Percentiles rank a stretch among this genome's conserved stretches.
Evolutionary conservation across 192 early-diverging fungal species (phyloP).

Genomic region (Radiomyces spectabilis): DNA sequence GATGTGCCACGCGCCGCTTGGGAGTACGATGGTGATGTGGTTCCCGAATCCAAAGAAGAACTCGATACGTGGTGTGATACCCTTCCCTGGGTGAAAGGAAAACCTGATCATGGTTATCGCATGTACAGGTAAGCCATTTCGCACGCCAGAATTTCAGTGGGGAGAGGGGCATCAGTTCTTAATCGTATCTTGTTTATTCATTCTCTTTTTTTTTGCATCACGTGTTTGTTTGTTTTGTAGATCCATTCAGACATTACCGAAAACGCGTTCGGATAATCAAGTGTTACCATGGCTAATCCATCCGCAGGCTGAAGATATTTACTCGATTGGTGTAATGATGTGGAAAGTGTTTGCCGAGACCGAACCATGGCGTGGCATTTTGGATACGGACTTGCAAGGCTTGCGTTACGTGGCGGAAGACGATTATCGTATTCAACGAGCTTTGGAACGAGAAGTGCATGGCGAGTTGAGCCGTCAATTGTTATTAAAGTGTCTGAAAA

Average conservation of each 20-base stretch:
- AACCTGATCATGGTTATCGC: constrained; percentile 52
- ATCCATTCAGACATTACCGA: constrained; percentile 47
- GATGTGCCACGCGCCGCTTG: constrained; percentile 20
- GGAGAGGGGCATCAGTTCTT: too few species aligned
- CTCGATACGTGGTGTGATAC: constrained; percentile 26
- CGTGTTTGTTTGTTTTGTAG: too few species aligned
- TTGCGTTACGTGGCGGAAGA: constrained; percentile 41
- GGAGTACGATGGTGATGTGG: constrained; percentile 28
- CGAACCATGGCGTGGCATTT: constrained; percentile 51
- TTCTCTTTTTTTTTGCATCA: constrained; percentile 1
- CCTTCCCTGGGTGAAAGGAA: constrained; percentile 40
- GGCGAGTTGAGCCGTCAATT: constrained; percentile 36
- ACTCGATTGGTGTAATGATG: constrained; percentile 48
- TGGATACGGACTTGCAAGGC: constrained; percentile 49
- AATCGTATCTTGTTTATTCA: background rate
- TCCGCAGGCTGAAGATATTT: constrained; percentile 47
- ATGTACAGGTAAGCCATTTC: constrained; percentile 31
- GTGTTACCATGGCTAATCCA: constrained; percentile 34
- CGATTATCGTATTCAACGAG: constrained; percentile 37
- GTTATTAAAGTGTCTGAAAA: constrained; percentile 37
- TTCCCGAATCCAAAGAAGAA: constrained; percentile 36
- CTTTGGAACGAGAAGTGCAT: constrained; percentile 36
- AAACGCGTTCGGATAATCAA: constrained; percentile 37
- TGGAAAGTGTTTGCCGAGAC: constrained; percentile 55
- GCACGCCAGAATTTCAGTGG: too few species aligned